Base-by-base conservation (phyloP, 164 flowering plant species). In the Platanus orientalis region DNA sequence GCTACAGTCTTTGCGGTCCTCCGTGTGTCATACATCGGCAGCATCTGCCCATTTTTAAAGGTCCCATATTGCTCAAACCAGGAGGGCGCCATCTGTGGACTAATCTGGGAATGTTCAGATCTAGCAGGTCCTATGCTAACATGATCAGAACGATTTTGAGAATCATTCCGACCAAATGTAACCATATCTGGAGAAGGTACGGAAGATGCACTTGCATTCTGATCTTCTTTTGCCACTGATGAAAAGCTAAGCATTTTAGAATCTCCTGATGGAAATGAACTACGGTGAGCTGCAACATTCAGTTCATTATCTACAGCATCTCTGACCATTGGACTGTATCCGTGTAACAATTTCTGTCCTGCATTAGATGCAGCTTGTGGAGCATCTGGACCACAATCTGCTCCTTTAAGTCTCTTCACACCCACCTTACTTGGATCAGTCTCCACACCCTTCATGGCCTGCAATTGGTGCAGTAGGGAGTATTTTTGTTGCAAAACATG, bases 11-110 rank as follows among this genome's bases (percentile, higher is more conserved):
- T 75, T 26, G 66, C 70, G 58, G 57, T 62, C 55, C 61, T 73
- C 17, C 55, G 54, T 26, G 72, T 42, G 63, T 77, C 77, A 60
- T 66, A 61, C 51, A 66, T 52, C 11, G 68, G 81, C 56, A 79
- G 64, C 57, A 77, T 76, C 66, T 84, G 88, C 62, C 87, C 92
- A 71, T 80, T 86, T 76, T 80, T 88, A 40, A 82, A 78, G 21
- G 76, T 77, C 61, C 92, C 96, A 75, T 76, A 84, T 60, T 79
- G 90, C 64, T 80, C 87, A 87, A 90, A 88, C 96, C 98, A 92
- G 48, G 88, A 77, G 48, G 96, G 95, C 23, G 96, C 92, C 96
- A 88, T 92, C 77, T 76, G 89, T 11, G 85, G 90, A 78, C 79
- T 82, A 57, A 87, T 69, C 54, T 78, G 78, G 44, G 79, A 21